A percentile compares a stretch with the other conserved stretches of the same genome.
These are phyloP conservation scores for Rutidosis leptorrhynchoides DNA, from an alignment of 129 eudicot species.

Conservation along the genomic window DNA sequence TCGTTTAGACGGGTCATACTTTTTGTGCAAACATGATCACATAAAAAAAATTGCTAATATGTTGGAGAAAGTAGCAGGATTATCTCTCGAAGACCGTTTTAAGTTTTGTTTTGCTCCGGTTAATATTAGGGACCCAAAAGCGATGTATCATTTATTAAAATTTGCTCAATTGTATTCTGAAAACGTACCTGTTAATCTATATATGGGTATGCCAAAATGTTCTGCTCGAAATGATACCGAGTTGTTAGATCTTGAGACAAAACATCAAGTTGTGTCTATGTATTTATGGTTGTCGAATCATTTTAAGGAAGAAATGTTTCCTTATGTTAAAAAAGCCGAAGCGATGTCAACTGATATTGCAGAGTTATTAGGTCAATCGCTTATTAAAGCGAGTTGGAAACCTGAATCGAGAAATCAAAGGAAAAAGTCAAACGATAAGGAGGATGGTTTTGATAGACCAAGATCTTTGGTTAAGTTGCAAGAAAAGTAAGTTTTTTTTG, in stretches of 20 bases:
- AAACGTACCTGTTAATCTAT: constrained; percentile 71
- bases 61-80: constrained; percentile 81
- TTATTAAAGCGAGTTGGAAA: constrained; percentile 62
- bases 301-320: constrained; percentile 81
- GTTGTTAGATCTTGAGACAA: constrained; percentile 91
- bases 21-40: constrained; percentile 63
- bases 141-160: constrained; percentile 87
- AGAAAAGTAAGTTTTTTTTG: constrained; percentile 46
- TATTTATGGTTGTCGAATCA: constrained; percentile 93
- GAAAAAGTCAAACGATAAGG: constrained; percentile 48
- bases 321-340: constrained; percentile 69
- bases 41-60: constrained; percentile 84
- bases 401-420: constrained; percentile 69
- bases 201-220: constrained; percentile 85
- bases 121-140: constrained; percentile 92
- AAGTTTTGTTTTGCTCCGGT: constrained; percentile 97
- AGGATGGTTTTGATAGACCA: constrained; percentile 70
- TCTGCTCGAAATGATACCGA: constrained; percentile 88
- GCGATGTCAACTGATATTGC: constrained; percentile 87
- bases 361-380: constrained; percentile 65
- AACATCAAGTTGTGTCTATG: constrained; percentile 94
- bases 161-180: constrained; percentile 76
- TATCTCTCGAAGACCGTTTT: constrained; percentile 87
- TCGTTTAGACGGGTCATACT: constrained; percentile 77
- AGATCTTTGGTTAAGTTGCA: constrained; percentile 51